Conservation (phyloP, 805 yeast genomes). For the Pichia exigua region DNA sequence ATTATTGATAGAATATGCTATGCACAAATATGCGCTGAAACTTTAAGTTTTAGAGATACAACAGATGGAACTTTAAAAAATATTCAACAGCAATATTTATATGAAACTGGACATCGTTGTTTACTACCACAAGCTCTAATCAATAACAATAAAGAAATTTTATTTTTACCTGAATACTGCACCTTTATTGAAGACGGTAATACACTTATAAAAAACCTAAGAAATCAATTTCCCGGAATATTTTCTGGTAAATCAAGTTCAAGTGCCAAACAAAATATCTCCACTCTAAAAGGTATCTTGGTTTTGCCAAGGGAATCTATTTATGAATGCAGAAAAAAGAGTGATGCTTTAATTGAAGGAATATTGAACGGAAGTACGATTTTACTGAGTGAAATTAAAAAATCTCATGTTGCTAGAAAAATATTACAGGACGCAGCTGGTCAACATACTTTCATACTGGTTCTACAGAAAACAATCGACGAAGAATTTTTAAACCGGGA, state of each 20-base stretch:
- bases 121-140: conserved; percentile 8
- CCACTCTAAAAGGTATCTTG: conserved; percentile 5
- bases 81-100: neutral
- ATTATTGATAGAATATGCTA: neutral
- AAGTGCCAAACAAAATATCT: neutral
- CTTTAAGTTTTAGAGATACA: neutral
- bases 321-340: conserved; percentile 5
- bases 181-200: conserved; percentile 1
- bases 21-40: neutral
- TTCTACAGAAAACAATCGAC: neutral
- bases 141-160: neutral
- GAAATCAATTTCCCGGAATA: neutral
- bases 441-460: neutral
- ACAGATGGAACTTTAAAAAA: neutral
- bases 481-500: neutral
- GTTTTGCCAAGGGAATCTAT: conserved; percentile 3
- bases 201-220: neutral
- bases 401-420: neutral
- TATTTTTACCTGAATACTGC: conserved; percentile 7
- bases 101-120: neutral
- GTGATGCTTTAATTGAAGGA: conserved; percentile 6
- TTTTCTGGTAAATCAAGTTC: neutral
- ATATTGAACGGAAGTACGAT: conserved; percentile 1
- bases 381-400: neutral
- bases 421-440: neutral